Evolutionary conservation across 202 grass and related monocot species (phyloP).

Genomic region (Eragrostis tef): DNA sequence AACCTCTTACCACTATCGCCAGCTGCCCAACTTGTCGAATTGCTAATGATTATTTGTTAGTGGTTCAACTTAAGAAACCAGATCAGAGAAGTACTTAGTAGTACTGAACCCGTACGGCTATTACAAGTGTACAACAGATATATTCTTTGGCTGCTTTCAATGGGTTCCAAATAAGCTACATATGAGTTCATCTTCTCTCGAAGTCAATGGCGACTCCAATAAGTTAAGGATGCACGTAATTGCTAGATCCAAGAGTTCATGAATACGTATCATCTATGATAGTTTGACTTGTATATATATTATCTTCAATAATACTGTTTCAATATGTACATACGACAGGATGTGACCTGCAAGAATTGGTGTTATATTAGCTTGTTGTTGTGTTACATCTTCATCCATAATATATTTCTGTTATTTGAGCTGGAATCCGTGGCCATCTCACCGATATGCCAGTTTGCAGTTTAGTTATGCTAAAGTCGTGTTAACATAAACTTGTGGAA

Average conservation of each 20-base stretch:
- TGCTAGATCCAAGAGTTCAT: background rate
- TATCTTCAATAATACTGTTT: background rate
- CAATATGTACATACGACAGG: background rate
- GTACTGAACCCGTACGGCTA: background rate
- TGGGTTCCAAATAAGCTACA: background rate
- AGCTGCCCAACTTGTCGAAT: background rate
- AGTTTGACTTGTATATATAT: background rate
- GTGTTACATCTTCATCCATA: background rate
- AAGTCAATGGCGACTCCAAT: background rate
- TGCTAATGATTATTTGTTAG: background rate
- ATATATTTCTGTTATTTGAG: background rate
- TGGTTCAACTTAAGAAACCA: background rate
- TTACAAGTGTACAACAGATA: background rate
- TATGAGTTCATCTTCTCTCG: background rate
- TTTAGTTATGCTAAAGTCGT: constrained; percentile 18
- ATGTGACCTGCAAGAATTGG: constrained; percentile 18
- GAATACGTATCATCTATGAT: background rate
- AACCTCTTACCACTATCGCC: background rate
- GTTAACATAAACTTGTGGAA: background rate
- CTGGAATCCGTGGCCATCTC: background rate
- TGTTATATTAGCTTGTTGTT: background rate
- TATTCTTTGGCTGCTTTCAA: background rate
- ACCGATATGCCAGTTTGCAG: background rate
- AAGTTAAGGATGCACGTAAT: background rate
- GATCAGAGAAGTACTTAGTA: background rate